Percentiles rank a stretch among this genome's conserved stretches.
Evolutionary conservation across 176 grass and related monocot genomes (phyloP).

Genomic region (Chloris gayana): DNA sequence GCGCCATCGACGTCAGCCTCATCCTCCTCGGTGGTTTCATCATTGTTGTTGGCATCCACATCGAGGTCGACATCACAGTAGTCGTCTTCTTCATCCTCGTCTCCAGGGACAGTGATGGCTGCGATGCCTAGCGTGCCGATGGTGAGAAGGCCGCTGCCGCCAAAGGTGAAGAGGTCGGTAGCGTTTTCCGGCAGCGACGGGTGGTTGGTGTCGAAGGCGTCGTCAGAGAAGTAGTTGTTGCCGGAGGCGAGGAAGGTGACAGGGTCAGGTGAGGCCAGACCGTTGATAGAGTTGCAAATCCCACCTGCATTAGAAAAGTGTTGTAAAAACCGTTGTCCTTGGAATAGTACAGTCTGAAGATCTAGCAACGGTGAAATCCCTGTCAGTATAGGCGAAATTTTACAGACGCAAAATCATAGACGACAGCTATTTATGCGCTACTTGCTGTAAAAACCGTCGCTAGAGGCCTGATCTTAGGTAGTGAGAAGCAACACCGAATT

Average conservation of each 20-base stretch:
- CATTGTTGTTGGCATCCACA: background rate
- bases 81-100: constrained; percentile 1
- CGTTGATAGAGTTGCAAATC: constrained; percentile 55
- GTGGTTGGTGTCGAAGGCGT: constrained; percentile 26
- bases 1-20: background rate
- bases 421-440: too few relatives aligned
- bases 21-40: background rate
- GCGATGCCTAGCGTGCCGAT: constrained; percentile 67
- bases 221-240: constrained; percentile 37
- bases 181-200: background rate
- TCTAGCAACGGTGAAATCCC: too few relatives aligned
- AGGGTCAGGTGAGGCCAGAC: constrained; percentile 51
- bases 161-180: constrained; percentile 46
- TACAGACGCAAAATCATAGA: too few relatives aligned
- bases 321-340: background rate
- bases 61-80: background rate
- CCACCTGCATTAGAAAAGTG: constrained; percentile 51
- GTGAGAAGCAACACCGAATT: too few relatives aligned
- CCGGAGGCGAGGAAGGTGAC: constrained; percentile 8
- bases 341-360: too few relatives aligned
- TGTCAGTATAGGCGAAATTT: too few relatives aligned
- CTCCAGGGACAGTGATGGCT: constrained; percentile 23
- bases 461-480: too few relatives aligned
- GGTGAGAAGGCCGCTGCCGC: constrained; percentile 54
- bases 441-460: too few relatives aligned